Evolutionary conservation across 352 stramenopile species (phyloP).

Genomic region (Phytophthora boehmeriae): DNA sequence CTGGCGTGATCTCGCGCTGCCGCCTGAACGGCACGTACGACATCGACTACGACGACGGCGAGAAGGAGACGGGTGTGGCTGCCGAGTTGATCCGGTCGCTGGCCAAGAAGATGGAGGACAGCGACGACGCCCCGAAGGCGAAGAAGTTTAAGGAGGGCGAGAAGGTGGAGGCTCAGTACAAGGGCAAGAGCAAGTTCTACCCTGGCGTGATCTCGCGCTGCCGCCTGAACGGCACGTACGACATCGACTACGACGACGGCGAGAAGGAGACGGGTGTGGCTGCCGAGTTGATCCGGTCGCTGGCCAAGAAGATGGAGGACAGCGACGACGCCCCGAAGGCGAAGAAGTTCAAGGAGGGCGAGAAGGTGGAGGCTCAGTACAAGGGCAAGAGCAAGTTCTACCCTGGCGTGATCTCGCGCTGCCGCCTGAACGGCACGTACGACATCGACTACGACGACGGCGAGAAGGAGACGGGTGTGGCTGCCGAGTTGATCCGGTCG

Average conservation of each 20-base stretch:
- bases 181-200: constrained; percentile 14
- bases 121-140: constrained; percentile 7
- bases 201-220: constrained; percentile 8
- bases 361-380: constrained; percentile 12
- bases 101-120: constrained; percentile 7
- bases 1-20: constrained; percentile 8
- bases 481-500: constrained; percentile 7
- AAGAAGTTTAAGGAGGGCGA: constrained; percentile 12
- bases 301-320: constrained; percentile 2
- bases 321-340: constrained; percentile 8
- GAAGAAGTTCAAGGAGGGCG: constrained; percentile 11
- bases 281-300: constrained; percentile 3
- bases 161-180: constrained; percentile 12
- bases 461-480: constrained; percentile 12
- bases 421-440: constrained; percentile 10
- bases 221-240: constrained; percentile 10
- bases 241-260: constrained; percentile 11
- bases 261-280: constrained; percentile 13
- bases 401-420: constrained; percentile 8
- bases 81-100: constrained; percentile 6
- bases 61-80: constrained; percentile 12
- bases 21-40: constrained; percentile 11
- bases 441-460: constrained; percentile 12
- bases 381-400: constrained; percentile 14
- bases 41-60: constrained; percentile 11